Base-by-base conservation (phyloP, 2,329 filamentous ascomycete species). In the Falciphora oryzae region DNA sequence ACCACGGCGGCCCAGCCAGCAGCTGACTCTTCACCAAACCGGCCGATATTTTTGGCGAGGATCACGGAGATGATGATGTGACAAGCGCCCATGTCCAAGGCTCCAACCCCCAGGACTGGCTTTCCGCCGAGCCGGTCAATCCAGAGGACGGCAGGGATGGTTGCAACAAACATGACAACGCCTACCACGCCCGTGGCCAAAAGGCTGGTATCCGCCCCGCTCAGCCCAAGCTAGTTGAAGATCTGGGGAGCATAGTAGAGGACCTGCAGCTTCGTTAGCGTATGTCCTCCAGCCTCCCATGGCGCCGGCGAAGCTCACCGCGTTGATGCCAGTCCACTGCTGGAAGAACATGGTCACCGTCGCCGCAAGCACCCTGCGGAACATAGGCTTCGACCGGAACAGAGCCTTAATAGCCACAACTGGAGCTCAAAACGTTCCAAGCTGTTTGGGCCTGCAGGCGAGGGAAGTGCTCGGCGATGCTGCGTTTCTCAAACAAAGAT, bases 61-160 rank as follows among this genome's bases (percentile, higher is more conserved):
- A 92, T 89, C 56, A 85, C 80, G 1, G 88, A 88, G 64, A 92
- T 87, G 70, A 92, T 88, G 68, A 92, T 84, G 71, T 91, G 89
- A 70, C 86, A 91, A 5, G 81, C 77, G 0, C 81, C 86, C 89
- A 92, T 92, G 13, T 88, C 89, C n/a, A 91, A 77, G 0, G 88
- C 88, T 16, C 90, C 88, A 25, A 86, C 76, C 2, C 83, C 81
- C 1, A 90, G 78, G 0, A 89, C 80, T 0, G 86, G 85, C 70
- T 87, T 88, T n/a, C 88, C 82, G 11, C 87, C 88, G 5, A 87
- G 74, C 31, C 83, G 82, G 70, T 90, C 88, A 65, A 90, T 84
- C 72, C 83, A 90, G 4, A 89, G 76, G 1, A 90, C 86, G 0
- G 87, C 83, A 0, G 88, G 87, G 38, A 90, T 84, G 0, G 88